Evolutionary conservation across 805 yeast genomes (phyloP).

Genomic region (Starmerella etchellsii): DNA sequence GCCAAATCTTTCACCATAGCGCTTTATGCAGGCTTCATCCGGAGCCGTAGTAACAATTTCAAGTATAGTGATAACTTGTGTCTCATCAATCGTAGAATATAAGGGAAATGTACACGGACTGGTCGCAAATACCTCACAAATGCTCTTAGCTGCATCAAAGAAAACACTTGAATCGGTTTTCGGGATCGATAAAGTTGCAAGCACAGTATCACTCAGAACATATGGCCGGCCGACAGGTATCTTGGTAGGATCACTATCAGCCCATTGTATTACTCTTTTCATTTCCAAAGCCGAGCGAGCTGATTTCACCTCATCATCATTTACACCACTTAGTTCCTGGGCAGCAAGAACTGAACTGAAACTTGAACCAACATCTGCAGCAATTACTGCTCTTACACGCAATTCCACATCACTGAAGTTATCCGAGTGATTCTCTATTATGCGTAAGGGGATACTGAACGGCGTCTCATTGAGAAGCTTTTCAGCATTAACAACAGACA

Average conservation of each 20-base stretch:
- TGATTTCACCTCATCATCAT: conserved; percentile 36
- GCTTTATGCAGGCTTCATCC: background rate
- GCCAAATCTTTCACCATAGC: conserved; percentile 15
- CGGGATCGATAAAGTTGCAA: conserved; percentile 28
- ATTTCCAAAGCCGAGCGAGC: conserved; percentile 41
- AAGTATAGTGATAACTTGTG: conserved; percentile 49
- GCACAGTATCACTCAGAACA: conserved; percentile 42
- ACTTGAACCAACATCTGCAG: conserved; percentile 39
- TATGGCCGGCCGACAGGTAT: conserved; percentile 38
- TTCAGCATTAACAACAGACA: conserved; percentile 24
- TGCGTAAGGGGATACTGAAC: conserved; percentile 23
- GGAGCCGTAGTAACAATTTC: conserved; percentile 28
- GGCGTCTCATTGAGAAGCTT: conserved; percentile 34
- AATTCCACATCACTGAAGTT: conserved; percentile 14
- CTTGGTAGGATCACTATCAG: conserved; percentile 24
- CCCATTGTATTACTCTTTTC: conserved; percentile 31
- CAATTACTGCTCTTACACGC: conserved; percentile 37
- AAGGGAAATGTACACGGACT: background rate
- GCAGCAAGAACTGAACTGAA: conserved; percentile 35
- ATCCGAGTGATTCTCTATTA: conserved; percentile 18
- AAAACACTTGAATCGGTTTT: conserved; percentile 32
- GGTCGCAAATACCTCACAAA: background rate
- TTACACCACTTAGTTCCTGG: conserved; percentile 34
- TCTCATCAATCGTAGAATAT: conserved; percentile 39
- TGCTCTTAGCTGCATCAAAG: conserved; percentile 26